Base-by-base conservation (phyloP, 176 grass and related monocot genomes). In the Zea luxurians region DNA sequence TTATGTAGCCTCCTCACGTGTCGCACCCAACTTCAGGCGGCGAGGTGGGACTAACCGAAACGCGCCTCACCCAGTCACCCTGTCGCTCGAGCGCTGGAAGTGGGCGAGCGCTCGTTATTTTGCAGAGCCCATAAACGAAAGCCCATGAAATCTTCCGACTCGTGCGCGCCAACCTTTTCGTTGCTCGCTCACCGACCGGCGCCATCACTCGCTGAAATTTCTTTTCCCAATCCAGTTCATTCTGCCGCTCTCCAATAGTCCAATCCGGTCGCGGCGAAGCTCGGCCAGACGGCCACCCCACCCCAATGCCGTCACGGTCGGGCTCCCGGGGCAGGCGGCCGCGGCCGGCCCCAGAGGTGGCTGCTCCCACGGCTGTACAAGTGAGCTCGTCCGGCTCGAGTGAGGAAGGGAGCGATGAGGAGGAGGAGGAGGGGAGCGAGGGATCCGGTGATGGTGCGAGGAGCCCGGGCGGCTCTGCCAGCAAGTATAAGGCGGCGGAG, bases 11-110 rank as follows among this genome's bases (percentile, higher is more conserved):
- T 35, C 70, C 5, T 7, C 6, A 4, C 4, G 5, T 0, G 16
- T 16, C 37, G 1, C 2, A 27, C 7, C 4, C 43, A 0, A 1
- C 20, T 1, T 13, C 7, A 17, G 8, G 16, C 0, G 0, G 35
- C 80, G 36, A 68, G 80, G 42, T 87, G 80, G 85, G 12, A 87
- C 74, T 78, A 87, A 87, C 36, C 59, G 4, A 72, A 20, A 6
- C 21, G 55, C 49, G 13, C 36, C 42, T 35, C 37, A 18, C 48
- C 16, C 11, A 0, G 0, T 17, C 3, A 37, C 10, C 66, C 0
- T 60, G 58, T 20, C 27, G 27, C 27, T 27, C 27, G 27, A 27
- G 27, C 27, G 27, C 27, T 27, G 18, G 0, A 3, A 34, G 67
- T 13, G 12, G 11, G n/a, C 5, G 43, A 46, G 48, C 10, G 18